A percentile compares a stretch with the other conserved stretches of the same genome.
Evolutionary conservation across 202 grass and related monocot genomes (phyloP).

Genomic region (Carex arenaria): DNA sequence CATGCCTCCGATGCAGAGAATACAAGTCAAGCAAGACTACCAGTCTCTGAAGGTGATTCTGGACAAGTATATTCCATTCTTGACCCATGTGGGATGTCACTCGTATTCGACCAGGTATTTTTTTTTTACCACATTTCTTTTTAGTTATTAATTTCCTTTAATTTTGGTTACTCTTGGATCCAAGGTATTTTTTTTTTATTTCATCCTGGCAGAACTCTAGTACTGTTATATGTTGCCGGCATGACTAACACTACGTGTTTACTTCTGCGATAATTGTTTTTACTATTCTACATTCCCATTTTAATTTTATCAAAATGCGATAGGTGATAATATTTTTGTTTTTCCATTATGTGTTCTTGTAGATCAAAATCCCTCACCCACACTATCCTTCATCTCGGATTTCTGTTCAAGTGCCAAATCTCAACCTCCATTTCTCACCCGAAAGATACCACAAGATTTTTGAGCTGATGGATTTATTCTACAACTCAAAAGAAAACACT

Average conservation of each 20-base stretch:
- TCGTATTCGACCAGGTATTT: constrained; percentile 83
- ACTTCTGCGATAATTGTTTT: not conserved
- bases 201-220: not conserved
- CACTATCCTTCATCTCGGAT: constrained; percentile 85
- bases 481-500: constrained; percentile 42
- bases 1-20: constrained; percentile 22
- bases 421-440: constrained; percentile 86
- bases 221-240: not conserved
- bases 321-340: constrained; percentile 6
- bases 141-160: not conserved
- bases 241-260: not conserved
- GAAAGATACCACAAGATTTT: constrained; percentile 74
- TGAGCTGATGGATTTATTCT: constrained; percentile 66
- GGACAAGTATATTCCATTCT: constrained; percentile 76
- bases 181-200: not conserved
- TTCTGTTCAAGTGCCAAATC: constrained; percentile 94
- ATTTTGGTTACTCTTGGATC: not conserved
- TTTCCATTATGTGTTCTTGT: constrained; percentile 36
- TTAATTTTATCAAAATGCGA: not conserved
- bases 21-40: constrained; percentile 27
- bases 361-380: constrained; percentile 92
- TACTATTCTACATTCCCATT: not conserved
- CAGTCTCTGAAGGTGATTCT: constrained; percentile 27
- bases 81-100: constrained; percentile 89
- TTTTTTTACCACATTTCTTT: not conserved